Percentiles rank a stretch among this genome's conserved stretches.
These are phyloP conservation scores for Sphaerulina vaccinii DNA, from an alignment of 2,329 filamentous ascomycete species.

Conservation along the genomic window DNA sequence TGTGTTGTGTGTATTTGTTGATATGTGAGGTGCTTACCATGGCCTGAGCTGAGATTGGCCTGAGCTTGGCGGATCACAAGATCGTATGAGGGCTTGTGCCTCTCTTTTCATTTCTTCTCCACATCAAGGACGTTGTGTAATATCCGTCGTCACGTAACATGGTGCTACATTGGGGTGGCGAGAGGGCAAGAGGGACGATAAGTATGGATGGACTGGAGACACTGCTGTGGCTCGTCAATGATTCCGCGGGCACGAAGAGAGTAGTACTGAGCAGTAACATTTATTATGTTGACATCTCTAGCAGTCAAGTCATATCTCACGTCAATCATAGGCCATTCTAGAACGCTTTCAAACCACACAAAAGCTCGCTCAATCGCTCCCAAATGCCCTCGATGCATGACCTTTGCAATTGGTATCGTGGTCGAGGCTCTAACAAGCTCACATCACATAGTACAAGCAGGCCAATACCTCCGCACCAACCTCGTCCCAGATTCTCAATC, in stretches of 20 bases:
- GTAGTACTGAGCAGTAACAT: not conserved
- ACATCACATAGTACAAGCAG: not conserved
- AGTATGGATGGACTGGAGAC: too few relatives aligned
- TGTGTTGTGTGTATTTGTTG: not conserved
- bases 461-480: not conserved
- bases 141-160: too few relatives aligned
- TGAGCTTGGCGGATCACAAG: too few relatives aligned
- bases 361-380: not conserved
- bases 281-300: not conserved
- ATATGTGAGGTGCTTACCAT: not conserved
- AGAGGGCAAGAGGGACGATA: too few relatives aligned
- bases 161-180: too few relatives aligned
- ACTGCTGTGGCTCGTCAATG: not conserved
- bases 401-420: not conserved
- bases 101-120: too few relatives aligned
- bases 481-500: constrained; percentile 27
- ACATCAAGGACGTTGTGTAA: too few relatives aligned
- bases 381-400: not conserved
- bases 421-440: not conserved
- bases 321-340: not conserved
- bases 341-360: not conserved
- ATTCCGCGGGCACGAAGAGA: not conserved
- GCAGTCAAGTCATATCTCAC: not conserved
- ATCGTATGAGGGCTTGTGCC: constrained; percentile 10
- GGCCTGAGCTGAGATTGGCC: not conserved